Evolutionary conservation across 345 rosid species (phyloP), one percentile per base, ranked within the genome.

Genomic region (Dipteronia sinensis): DNA sequence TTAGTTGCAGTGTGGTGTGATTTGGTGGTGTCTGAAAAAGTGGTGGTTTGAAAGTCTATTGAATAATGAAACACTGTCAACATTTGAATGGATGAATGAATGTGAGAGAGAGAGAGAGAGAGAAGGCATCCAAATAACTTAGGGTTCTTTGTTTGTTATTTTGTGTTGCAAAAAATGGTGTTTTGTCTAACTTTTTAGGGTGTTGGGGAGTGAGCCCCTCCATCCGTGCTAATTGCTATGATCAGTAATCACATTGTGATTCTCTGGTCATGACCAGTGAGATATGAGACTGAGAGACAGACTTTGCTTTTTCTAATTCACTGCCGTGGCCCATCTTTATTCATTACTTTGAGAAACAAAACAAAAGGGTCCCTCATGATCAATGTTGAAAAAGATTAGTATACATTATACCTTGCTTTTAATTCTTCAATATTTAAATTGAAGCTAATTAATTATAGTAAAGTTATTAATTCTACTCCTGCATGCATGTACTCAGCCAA

Each of bases 11-110:
- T 49, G 81, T 58, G 77, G 84, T 80, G 85, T 78, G 89, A 87
- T 84, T 80, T 74, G 89, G 83, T 89, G 70, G 82, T 86, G 89
- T 89, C 88, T 84, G 89, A 80, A 83, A 87, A 89, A 86, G 87
- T 82, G 86, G 80, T 69, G 89, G 85, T 82, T 86, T 82, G 84
- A 85, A 87, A 79, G 81, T 82, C 82, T 65, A 79, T 84, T 84
- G 83, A 89, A 82, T 82, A 89, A 82, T 82, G 83, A 76, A 77
- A 77, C 71, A 80, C 83, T 80, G 88, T 87, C 88, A 64, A 72
- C 82, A 77, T 80, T 79, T 81, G 80, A 83, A 76, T 70, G 69
- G 38, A 44, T 40, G 47, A 40, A 68, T 29, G 56, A 17, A 17
- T 38, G 38, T 3, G 6, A 31, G 38, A 31, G 38, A 34, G 31